Evolutionary conservation across 768 basidiomycete species (phyloP).

Genomic region (Tricholoma matsutake): DNA sequence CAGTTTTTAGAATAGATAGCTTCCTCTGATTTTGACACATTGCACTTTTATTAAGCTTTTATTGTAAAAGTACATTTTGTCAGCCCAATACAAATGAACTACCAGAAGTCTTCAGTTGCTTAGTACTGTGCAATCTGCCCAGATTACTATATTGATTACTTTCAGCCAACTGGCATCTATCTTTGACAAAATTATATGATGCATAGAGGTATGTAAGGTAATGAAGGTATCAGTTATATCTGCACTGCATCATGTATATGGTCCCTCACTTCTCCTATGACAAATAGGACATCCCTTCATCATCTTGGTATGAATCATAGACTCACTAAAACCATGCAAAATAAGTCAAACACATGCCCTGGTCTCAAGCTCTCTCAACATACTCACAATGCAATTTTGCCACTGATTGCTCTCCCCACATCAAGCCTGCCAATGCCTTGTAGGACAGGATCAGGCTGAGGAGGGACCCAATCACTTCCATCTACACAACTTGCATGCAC

Average conservation of each 20-base stretch:
- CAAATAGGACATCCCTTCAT: conserved; percentile 78
- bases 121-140: too few species aligned
- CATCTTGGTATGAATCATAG: conserved; percentile 63
- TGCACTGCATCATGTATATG: conserved; percentile 20
- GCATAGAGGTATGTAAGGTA: too few species aligned
- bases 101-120: too few species aligned
- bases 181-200: too few species aligned
- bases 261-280: conserved; percentile 53
- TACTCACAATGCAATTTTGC: conserved; percentile 79
- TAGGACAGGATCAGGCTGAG: conserved; percentile 53
- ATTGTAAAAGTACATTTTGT: too few species aligned
- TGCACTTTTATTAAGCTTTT: too few species aligned
- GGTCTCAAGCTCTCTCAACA: not conserved
- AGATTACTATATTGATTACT: too few species aligned
- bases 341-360: conserved; percentile 8
- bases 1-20: too few species aligned
- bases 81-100: too few species aligned
- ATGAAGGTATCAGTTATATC: not conserved
- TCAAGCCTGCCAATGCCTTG: conserved; percentile 39
- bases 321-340: conserved; percentile 46
- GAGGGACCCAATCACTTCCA: conserved; percentile 61
- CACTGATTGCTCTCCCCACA: conserved; percentile 47
- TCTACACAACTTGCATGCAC: conserved; percentile 79
- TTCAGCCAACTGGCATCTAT: too few species aligned
- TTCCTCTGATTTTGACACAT: too few species aligned